Evolutionary conservation across 371 early-diverging fungal species (phyloP).

Genomic region (Mortierella sp.): DNA sequence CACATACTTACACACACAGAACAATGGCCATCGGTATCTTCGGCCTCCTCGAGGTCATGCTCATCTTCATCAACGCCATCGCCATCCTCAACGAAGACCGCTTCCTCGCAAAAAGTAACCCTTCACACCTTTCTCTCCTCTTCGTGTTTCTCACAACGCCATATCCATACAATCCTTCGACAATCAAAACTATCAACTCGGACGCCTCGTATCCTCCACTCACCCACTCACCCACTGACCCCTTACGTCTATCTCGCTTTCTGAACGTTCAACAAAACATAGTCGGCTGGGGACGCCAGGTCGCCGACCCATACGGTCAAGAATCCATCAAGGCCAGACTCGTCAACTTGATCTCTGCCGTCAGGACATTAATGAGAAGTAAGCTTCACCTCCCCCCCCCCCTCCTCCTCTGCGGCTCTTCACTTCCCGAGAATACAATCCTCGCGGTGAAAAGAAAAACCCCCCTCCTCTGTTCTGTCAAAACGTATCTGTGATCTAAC

Average conservation of each 20-base stretch:
- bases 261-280: slow-evolving; percentile 72
- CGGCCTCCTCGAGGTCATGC: slow-evolving; percentile 80
- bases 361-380: slow-evolving; percentile 93
- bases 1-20: neutral
- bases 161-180: too few species aligned
- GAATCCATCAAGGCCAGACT: slow-evolving; percentile 86
- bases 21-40: slow-evolving; percentile 76
- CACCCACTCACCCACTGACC: neutral
- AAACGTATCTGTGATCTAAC: neutral
- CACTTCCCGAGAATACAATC: too few species aligned
- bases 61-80: slow-evolving; percentile 92
- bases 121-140: neutral
- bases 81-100: slow-evolving; percentile 96
- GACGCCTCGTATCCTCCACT: too few species aligned
- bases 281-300: slow-evolving; percentile 76
- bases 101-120: slow-evolving; percentile 93
- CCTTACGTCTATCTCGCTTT: neutral
- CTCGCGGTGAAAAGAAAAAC: too few species aligned
- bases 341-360: slow-evolving; percentile 91
- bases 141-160: neutral
- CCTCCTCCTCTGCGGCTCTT: too few species aligned
- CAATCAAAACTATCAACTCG: too few species aligned
- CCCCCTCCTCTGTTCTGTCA: neutral
- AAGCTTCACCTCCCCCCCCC: slow-evolving; percentile 34
- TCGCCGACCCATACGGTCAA: slow-evolving; percentile 71